phyloP scores from a whole-genome alignment of 2,329 filamentous ascomycete genomes.

The Incumbomyces lentus region DNA sequence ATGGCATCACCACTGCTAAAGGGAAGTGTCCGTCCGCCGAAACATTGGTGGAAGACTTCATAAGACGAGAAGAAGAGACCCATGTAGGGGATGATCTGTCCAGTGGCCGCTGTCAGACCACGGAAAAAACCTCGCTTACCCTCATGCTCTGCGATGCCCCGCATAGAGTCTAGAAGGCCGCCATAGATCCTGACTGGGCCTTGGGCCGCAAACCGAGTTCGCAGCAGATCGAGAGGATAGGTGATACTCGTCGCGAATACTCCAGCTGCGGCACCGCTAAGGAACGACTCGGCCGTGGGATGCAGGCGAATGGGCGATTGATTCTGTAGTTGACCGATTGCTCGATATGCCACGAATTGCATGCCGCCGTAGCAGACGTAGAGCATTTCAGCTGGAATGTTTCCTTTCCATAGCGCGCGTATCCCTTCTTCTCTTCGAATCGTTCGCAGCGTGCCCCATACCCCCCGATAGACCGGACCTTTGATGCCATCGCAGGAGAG shows the following conservation, averaged over 20 bases:
- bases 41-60: slow-evolving; percentile 58
- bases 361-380: slow-evolving; percentile 83
- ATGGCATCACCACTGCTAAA: slow-evolving; percentile 73
- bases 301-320: slow-evolving; percentile 46
- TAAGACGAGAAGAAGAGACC: slow-evolving; percentile 89
- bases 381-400: slow-evolving; percentile 86
- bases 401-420: slow-evolving; percentile 90
- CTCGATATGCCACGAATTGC: slow-evolving; percentile 84
- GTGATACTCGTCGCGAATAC: slow-evolving; percentile 71
- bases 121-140: slow-evolving; percentile 76
- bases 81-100: slow-evolving; percentile 92
- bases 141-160: slow-evolving; percentile 65
- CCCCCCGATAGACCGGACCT: slow-evolving; percentile 52
- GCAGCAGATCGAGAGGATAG: slow-evolving; percentile 85
- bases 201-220: slow-evolving; percentile 94
- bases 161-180: slow-evolving; percentile 57
- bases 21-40: slow-evolving; percentile 48
- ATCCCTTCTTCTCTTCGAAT: slow-evolving; percentile 76
- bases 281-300: slow-evolving; percentile 63
- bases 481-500: slow-evolving; percentile 43
- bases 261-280: slow-evolving; percentile 73
- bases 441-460: slow-evolving; percentile 60
- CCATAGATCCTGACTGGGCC: slow-evolving; percentile 69
- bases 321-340: slow-evolving; percentile 57
- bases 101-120: slow-evolving; percentile 68